These are phyloP conservation scores for Wickerhamomyces canadensis DNA, from an alignment of 805 yeast genomes.

Conservation along the genomic window DNA sequence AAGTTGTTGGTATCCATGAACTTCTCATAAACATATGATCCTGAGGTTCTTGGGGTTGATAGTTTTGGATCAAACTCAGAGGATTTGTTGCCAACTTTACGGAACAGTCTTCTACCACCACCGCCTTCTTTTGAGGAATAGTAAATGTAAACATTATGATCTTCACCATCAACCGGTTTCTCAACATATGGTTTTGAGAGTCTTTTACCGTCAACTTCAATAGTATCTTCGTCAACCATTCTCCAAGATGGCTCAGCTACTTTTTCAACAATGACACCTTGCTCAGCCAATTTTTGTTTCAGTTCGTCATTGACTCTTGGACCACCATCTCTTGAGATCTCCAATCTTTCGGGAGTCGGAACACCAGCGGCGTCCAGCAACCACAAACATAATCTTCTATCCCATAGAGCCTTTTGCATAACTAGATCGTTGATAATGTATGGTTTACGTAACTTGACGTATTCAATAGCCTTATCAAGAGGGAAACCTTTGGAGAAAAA, in stretches of 20 bases:
- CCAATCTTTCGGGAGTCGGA: constrained; percentile 83
- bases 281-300: constrained; percentile 47
- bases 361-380: constrained; percentile 78
- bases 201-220: constrained; percentile 64
- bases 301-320: constrained; percentile 75
- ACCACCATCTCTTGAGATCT: constrained; percentile 95
- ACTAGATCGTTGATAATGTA: constrained; percentile 81
- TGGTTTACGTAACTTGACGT: constrained; percentile 86
- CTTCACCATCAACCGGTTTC: constrained; percentile 98
- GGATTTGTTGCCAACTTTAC: constrained; percentile 95
- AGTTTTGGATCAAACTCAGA: constrained; percentile 90
- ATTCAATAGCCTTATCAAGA: constrained; percentile 86
- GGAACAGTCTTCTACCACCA: constrained; percentile 90
- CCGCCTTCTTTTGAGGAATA: constrained; percentile 89
- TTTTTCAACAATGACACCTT: constrained; percentile 45
- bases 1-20: constrained; percentile 98
- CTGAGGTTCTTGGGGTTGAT: constrained; percentile 72
- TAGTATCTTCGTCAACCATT: constrained; percentile 85
- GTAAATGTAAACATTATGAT: constrained; percentile 92
- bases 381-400: constrained; percentile 79
- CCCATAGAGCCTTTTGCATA: constrained; percentile 96
- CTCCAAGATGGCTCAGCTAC: constrained; percentile 70
- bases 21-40: constrained; percentile 87
- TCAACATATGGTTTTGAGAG: constrained; percentile 92
- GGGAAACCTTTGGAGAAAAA: constrained; percentile 98